Conservation (phyloP, 352 stramenopile species). For the Phytophthora ohioensis region DNA sequence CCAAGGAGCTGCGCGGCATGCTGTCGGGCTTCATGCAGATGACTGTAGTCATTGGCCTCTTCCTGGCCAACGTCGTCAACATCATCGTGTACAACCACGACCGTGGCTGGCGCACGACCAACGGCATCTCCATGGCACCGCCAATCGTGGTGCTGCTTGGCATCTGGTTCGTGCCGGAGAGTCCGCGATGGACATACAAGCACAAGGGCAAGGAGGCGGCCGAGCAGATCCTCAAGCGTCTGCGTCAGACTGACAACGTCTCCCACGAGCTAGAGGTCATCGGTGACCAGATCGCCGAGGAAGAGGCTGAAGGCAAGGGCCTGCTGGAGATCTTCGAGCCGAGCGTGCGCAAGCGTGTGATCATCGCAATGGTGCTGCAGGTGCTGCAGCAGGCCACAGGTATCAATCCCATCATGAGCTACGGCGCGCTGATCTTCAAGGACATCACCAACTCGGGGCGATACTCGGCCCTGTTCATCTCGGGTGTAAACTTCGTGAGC, state of each 20-base stretch:
- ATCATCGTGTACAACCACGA: conserved; percentile 41
- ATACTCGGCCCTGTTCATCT: conserved; percentile 16
- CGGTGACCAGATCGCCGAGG: conserved; percentile 39
- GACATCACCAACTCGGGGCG: neutral
- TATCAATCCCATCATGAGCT: conserved; percentile 1
- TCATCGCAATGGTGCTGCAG: conserved; percentile 1
- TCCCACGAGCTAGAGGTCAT: conserved; percentile 42
- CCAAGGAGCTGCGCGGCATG: conserved; percentile 41
- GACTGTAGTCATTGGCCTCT: conserved; percentile 44
- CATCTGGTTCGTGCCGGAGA: conserved; percentile 59
- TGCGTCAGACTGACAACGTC: conserved; percentile 41
- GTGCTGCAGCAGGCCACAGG: neutral
- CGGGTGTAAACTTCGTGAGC: conserved; percentile 13
- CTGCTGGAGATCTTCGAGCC: conserved; percentile 10
- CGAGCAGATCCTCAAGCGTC: conserved; percentile 40
- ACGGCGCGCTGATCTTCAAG: neutral
- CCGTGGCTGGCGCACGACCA: conserved; percentile 49
- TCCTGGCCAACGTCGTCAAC: conserved; percentile 52
- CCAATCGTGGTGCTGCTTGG: conserved; percentile 48
- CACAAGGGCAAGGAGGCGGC: conserved; percentile 57
- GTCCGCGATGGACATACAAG: conserved; percentile 57
- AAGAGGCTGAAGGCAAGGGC: conserved; percentile 25
- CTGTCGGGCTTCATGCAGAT: conserved; percentile 55
- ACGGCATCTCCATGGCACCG: conserved; percentile 41
- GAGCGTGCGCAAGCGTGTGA: neutral